phyloP scores from a whole-genome alignment of 768 basidiomycete genomes.

The Asterophora lycoperdoides region DNA sequence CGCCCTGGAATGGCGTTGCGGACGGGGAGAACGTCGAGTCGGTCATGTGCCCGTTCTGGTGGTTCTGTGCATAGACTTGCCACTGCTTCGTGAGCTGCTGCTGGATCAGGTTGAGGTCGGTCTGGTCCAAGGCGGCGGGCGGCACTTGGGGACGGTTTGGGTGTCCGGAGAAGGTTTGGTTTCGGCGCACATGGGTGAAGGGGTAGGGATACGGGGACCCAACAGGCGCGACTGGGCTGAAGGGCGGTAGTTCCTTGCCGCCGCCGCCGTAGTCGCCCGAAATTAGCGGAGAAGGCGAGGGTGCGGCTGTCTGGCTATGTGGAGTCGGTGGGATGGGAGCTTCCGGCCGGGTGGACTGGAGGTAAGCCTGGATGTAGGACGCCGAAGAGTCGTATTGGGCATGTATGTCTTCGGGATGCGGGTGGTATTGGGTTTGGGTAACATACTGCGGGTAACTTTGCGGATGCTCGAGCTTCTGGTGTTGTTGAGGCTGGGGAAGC shows the following conservation, averaged over 20 bases:
- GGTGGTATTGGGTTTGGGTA: slow-evolving; percentile 28
- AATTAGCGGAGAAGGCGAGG: slow-evolving; percentile 65
- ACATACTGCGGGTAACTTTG: background rate
- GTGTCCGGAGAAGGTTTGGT: slow-evolving; percentile 34
- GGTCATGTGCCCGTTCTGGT: slow-evolving; percentile 49
- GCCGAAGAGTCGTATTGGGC: slow-evolving; percentile 48
- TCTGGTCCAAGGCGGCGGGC: slow-evolving; percentile 35
- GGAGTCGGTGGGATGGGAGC: slow-evolving; percentile 81
- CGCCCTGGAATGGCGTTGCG: slow-evolving; percentile 64
- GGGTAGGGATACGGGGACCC: slow-evolving; percentile 82
- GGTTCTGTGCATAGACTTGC: slow-evolving; percentile 74
- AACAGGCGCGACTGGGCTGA: slow-evolving; percentile 51
- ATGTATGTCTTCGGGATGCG: slow-evolving; percentile 53
- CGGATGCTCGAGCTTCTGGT: slow-evolving; percentile 3
- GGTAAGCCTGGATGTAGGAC: slow-evolving; percentile 56
- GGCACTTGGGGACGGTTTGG: slow-evolving; percentile 27
- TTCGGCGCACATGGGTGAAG: slow-evolving; percentile 67
- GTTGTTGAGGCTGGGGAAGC: slow-evolving; percentile 18
- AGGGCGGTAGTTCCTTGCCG: slow-evolving; percentile 35
- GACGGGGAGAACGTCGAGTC: slow-evolving; percentile 79
- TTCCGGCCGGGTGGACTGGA: slow-evolving; percentile 59
- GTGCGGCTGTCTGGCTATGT: slow-evolving; percentile 68
- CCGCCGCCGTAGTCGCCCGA: slow-evolving; percentile 43
- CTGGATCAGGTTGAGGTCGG: slow-evolving; percentile 48
- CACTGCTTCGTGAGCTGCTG: slow-evolving; percentile 73